These are phyloP conservation scores for Saturnispora dispora DNA, from an alignment of 805 yeast species.

Conservation along the genomic window DNA sequence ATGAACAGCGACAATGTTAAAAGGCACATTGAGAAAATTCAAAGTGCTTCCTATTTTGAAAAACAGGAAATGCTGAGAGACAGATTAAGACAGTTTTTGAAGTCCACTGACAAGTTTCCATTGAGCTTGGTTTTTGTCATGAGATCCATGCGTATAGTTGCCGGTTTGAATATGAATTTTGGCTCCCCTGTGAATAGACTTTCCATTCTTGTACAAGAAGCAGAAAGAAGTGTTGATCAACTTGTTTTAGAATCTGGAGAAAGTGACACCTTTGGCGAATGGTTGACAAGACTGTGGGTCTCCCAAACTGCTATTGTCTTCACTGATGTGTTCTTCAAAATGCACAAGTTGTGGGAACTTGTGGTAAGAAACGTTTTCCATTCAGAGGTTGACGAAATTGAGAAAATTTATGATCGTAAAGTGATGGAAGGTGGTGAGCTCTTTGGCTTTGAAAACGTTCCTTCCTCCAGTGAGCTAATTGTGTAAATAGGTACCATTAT, in stretches of 20 bases:
- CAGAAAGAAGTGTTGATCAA: constrained; percentile 25
- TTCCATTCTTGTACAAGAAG: constrained; percentile 51
- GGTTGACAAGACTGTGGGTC: constrained; percentile 15
- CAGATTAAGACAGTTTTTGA: constrained; percentile 45
- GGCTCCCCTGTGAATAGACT: constrained; percentile 72
- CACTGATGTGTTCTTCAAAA: constrained; percentile 11
- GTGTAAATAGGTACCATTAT: constrained; percentile 7
- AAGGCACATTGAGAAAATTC: constrained; percentile 21
- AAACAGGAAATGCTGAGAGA: constrained; percentile 35
- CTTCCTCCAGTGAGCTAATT: constrained; percentile 21
- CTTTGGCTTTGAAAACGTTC: constrained; percentile 33
- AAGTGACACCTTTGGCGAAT: constrained; percentile 11
- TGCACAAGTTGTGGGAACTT: constrained; percentile 11
- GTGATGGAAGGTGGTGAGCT: constrained; percentile 34
- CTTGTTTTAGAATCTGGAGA: constrained; percentile 10
- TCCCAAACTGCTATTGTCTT: constrained; percentile 10
- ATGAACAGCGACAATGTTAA: constrained; percentile 27
- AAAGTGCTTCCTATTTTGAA: constrained; percentile 30
- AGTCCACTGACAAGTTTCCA: constrained; percentile 61
- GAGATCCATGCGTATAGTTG: constrained; percentile 67
- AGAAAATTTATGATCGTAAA: constrained; percentile 37
- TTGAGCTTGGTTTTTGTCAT: constrained; percentile 55
- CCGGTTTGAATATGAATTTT: constrained; percentile 52
- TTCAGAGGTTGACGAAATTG: constrained; percentile 29
- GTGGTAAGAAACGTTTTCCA: constrained; percentile 4